These are phyloP conservation scores for Beverwykella pulmonaria DNA, from an alignment of 495 filamentous ascomycete species.

Conservation along the genomic window DNA sequence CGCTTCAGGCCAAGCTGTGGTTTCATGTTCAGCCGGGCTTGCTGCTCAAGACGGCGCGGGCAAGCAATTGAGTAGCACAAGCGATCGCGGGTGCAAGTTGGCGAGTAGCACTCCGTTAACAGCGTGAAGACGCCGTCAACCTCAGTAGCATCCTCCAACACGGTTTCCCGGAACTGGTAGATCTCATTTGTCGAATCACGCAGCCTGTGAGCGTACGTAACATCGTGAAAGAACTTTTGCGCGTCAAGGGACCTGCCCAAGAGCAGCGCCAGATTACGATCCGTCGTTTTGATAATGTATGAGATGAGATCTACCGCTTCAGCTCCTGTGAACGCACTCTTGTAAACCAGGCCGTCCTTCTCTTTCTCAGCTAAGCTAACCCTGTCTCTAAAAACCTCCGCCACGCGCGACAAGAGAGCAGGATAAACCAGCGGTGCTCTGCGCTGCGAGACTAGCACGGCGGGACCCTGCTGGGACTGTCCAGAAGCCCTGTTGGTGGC, in stretches of 20 bases:
- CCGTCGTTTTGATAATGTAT: slow-evolving; percentile 93
- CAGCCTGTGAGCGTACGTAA: slow-evolving; percentile 94
- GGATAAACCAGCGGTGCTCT: slow-evolving; percentile 85
- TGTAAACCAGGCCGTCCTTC: slow-evolving; percentile 97
- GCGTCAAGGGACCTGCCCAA: slow-evolving; percentile 94
- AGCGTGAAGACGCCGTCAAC: slow-evolving; percentile 98
- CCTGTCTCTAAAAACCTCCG: slow-evolving; percentile 84
- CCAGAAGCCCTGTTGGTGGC: slow-evolving; percentile 38
- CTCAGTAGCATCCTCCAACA: slow-evolving; percentile 83
- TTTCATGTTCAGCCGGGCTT: slow-evolving; percentile 88
- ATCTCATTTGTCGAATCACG: slow-evolving; percentile 88
- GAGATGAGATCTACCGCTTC: slow-evolving; percentile 95
- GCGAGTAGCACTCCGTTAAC: slow-evolving; percentile 95
- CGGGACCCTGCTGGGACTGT: slow-evolving; percentile 41
- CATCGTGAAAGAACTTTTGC: slow-evolving; percentile 99
- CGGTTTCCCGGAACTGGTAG: slow-evolving; percentile 93
- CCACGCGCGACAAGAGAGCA: slow-evolving; percentile 85
- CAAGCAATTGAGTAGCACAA: slow-evolving; percentile 99
- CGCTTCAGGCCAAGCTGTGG: slow-evolving; percentile 83
- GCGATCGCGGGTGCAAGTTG: slow-evolving; percentile 91
- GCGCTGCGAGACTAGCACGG: slow-evolving; percentile 55
- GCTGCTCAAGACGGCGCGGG: slow-evolving; percentile 90
- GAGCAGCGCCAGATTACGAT: slow-evolving; percentile 90
- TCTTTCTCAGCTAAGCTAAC: slow-evolving; percentile 80
- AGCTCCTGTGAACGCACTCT: slow-evolving; percentile 89